Percentiles rank a stretch among this genome's conserved stretches.
Evolutionary conservation across 2,329 filamentous ascomycete species (phyloP).

Genomic region (Aspergillus latus): DNA sequence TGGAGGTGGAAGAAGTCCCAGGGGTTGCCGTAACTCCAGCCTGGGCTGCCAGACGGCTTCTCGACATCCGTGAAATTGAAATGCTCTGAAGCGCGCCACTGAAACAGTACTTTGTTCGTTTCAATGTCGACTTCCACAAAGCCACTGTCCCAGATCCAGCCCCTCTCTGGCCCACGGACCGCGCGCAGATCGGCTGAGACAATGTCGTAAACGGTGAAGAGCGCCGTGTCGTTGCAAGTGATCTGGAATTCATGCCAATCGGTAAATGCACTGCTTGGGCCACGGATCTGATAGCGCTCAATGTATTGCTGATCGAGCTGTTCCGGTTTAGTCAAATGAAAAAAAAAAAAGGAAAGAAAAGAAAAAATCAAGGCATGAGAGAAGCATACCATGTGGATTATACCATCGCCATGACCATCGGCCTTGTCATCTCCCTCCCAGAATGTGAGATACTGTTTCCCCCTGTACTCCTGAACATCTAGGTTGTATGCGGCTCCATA

Average conservation of each 20-base stretch:
- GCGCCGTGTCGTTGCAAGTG: constrained; percentile 43
- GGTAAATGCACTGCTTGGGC: constrained; percentile 35
- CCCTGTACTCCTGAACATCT: constrained; percentile 47
- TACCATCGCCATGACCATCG: constrained; percentile 49
- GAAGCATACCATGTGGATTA: constrained; percentile 36
- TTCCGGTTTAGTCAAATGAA: neutral
- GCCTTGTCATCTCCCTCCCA: constrained; percentile 51
- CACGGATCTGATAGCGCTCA: constrained; percentile 39
- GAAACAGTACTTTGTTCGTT: constrained; percentile 45
- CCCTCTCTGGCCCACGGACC: constrained; percentile 35
- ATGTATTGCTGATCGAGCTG: constrained; percentile 35
- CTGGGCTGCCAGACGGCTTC: constrained; percentile 20
- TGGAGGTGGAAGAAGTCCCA: constrained; percentile 61
- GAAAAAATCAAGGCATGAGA: neutral
- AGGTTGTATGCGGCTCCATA: constrained; percentile 47
- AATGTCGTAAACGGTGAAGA: constrained; percentile 45
- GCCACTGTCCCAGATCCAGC: constrained; percentile 43
- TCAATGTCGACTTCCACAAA: constrained; percentile 51
- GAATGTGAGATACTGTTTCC: constrained; percentile 49
- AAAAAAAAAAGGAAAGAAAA: neutral
- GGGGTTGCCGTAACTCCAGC: constrained; percentile 25
- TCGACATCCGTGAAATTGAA: constrained; percentile 31
- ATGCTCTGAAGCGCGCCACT: constrained; percentile 51
- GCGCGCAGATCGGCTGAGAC: constrained; percentile 40
- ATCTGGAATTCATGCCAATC: constrained; percentile 50